Evolutionary conservation across 441 rosid genomes (phyloP), one percentile per base, ranked within the genome.

Genomic region (Manihot esculenta): DNA sequence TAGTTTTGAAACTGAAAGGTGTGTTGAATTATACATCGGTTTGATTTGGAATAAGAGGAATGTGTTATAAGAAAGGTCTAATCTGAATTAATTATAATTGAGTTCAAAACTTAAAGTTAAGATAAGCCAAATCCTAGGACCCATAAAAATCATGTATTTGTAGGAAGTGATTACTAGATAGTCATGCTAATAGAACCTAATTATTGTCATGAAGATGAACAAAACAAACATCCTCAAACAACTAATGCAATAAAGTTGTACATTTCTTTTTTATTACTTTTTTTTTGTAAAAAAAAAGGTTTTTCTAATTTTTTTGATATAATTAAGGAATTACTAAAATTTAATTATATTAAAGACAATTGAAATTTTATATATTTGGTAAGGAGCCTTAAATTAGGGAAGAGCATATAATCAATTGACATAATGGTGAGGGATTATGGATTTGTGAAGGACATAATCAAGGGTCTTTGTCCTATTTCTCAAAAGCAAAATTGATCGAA

Each of bases 71-170:
- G n/a, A n/a, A n/a, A n/a, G n/a, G n/a, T n/a, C n/a, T n/a, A n/a
- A n/a, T n/a, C n/a, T n/a, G n/a, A n/a, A n/a, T n/a, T n/a, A 33
- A n/a, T 30, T 33, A 24, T 48, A 70, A 24, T 62, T 38, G 74
- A 61, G 60, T 63, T 44, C 66, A 62, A 51, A 55, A 30, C 35
- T 42, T 44, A 49, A 67, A 66, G 47, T 50, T 38, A 12, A 66
- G 62, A 59, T 73, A 45, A n/a, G 55, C 72, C 45, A 38, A 26
- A 50, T 45, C 11, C 0, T 47, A 18, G 68, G 64, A 44, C 62
- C 41, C 74, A 68, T 72, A 45, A 10, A 68, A 71, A 71, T 74
- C 44, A 72, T 58, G 58, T 71, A 71, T 74, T 42, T 75, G 59
- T 56, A 53, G 64, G 35, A 65, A 45, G 42, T 78, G 74, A 74